Evolutionary conservation across 2,329 filamentous ascomycete species (phyloP).

Genomic region (Aspergillus pseudoviridinutans): DNA sequence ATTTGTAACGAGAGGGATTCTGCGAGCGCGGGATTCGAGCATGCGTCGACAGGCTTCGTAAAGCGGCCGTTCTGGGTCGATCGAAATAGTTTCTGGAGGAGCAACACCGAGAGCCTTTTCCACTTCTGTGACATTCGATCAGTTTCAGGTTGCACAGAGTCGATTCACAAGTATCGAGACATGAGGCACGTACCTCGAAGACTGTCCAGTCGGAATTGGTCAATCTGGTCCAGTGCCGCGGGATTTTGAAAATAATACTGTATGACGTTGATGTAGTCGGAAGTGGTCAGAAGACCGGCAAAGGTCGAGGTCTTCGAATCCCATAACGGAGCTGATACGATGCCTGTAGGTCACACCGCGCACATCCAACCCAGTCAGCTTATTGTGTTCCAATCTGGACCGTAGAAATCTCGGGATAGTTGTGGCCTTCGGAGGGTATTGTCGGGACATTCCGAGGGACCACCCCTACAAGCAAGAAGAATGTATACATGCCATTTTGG

Average conservation of each 20-base stretch:
- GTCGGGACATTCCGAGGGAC: neutral
- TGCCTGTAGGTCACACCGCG: slow-evolving; percentile 56
- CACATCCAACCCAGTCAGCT: slow-evolving; percentile 17
- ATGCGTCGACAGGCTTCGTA: slow-evolving; percentile 95
- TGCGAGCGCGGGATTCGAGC: slow-evolving; percentile 85
- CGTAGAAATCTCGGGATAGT: neutral
- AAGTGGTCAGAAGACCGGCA: slow-evolving; percentile 88
- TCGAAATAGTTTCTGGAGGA: slow-evolving; percentile 92
- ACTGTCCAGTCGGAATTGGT: slow-evolving; percentile 89
- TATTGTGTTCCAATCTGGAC: slow-evolving; percentile 1
- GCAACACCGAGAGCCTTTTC: slow-evolving; percentile 88
- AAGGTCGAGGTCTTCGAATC: slow-evolving; percentile 91
- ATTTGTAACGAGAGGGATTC: slow-evolving; percentile 88
- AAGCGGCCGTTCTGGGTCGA: slow-evolving; percentile 81
- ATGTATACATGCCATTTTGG: slow-evolving; percentile 70
- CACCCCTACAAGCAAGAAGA: neutral
- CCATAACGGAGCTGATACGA: slow-evolving; percentile 96
- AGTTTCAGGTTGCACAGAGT: slow-evolving; percentile 2
- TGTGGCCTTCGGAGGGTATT: neutral
- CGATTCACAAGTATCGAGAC: neutral
- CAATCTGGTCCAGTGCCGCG: slow-evolving; percentile 81
- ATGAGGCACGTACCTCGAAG: slow-evolving; percentile 65
- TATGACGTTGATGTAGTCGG: slow-evolving; percentile 97
- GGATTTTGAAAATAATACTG: slow-evolving; percentile 99
- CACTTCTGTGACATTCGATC: slow-evolving; percentile 62